These are phyloP conservation scores for Pseudomassariella vexata DNA, from an alignment of 2,329 filamentous ascomycete species.

Conservation along the genomic window DNA sequence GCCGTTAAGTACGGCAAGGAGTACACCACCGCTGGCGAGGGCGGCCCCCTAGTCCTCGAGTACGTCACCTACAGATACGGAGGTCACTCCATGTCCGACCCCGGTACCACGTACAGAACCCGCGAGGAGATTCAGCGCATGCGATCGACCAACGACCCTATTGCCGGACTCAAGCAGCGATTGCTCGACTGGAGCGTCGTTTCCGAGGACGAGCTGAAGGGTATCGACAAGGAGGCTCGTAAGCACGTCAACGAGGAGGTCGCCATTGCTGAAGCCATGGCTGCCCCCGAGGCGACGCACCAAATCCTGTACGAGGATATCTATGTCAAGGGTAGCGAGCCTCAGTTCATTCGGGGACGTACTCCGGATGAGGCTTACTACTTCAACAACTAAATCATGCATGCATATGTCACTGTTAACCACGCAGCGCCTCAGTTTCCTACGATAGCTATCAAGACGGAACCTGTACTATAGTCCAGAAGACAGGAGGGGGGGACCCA, in stretches of 20 bases:
- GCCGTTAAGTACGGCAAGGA: constrained; percentile 92
- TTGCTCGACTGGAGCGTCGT: constrained; percentile 92
- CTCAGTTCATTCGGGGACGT: constrained; percentile 79
- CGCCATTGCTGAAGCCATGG: constrained; percentile 83
- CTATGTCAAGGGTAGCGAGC: constrained; percentile 84
- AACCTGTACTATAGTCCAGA: constrained; percentile 11
- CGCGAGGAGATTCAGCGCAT: constrained; percentile 99
- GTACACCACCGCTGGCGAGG: constrained; percentile 72
- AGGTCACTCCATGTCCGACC: constrained; percentile 99
- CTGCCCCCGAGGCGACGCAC: constrained; percentile 67
- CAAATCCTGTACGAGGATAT: constrained; percentile 95
- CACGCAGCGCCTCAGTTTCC: constrained; percentile 4
- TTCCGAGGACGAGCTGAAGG: constrained; percentile 92
- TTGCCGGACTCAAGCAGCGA: constrained; percentile 96
- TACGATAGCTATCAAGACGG: constrained; percentile 3
- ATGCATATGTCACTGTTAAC: constrained; percentile 1
- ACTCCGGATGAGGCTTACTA: constrained; percentile 93
- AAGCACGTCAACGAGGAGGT: constrained; percentile 84
- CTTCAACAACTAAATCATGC: constrained; percentile 51
- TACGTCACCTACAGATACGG: constrained; percentile 99
- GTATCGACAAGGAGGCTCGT: constrained; percentile 89
- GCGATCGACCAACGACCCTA: constrained; percentile 97
- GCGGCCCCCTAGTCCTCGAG: constrained; percentile 93
- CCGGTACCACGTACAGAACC: constrained; percentile 97
- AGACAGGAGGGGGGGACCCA: constrained; percentile 6